phyloP scores from a whole-genome alignment of 2,329 filamentous ascomycete species.

The Fusarium sarcochroum region DNA sequence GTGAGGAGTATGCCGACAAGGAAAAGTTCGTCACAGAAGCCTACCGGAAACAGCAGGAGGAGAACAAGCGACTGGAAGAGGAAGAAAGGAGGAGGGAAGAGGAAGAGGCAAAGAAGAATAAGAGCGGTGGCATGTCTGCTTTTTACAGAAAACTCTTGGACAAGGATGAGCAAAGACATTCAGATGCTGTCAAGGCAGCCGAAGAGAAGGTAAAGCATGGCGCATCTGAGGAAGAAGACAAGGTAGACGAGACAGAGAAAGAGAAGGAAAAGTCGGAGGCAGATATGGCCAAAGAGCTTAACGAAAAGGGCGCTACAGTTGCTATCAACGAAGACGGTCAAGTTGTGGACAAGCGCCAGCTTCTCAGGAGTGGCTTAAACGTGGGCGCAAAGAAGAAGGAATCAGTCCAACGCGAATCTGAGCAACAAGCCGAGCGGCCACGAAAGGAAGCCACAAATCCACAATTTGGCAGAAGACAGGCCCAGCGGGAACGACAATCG shows the following conservation, averaged over 20 bases:
- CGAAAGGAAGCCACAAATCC: constrained; percentile 58
- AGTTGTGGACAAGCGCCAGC: constrained; percentile 86
- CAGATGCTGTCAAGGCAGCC: constrained; percentile 77
- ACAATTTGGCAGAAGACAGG: constrained; percentile 68
- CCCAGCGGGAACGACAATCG: constrained; percentile 81
- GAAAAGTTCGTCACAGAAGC: constrained; percentile 89
- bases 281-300: constrained; percentile 77
- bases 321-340: constrained; percentile 86
- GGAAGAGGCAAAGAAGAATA: constrained; percentile 73
- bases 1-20: constrained; percentile 85
- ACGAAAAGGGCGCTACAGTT: constrained; percentile 72
- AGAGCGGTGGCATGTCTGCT: constrained; percentile 77
- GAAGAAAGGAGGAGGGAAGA: constrained; percentile 78
- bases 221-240: constrained; percentile 48
- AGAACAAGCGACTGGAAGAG: constrained; percentile 77
- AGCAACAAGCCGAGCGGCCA: constrained; percentile 48
- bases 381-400: constrained; percentile 74
- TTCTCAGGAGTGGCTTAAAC: constrained; percentile 83
- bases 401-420: constrained; percentile 45
- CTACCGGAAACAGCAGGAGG: constrained; percentile 85
- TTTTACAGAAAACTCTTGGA: constrained; percentile 84
- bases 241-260: constrained; percentile 64
- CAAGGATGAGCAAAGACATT: constrained; percentile 77
- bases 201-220: constrained; percentile 66
- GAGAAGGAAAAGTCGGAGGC: constrained; percentile 71